phyloP scores from a whole-genome alignment of 164 flowering plant species.

The Warburgia ugandensis region DNA sequence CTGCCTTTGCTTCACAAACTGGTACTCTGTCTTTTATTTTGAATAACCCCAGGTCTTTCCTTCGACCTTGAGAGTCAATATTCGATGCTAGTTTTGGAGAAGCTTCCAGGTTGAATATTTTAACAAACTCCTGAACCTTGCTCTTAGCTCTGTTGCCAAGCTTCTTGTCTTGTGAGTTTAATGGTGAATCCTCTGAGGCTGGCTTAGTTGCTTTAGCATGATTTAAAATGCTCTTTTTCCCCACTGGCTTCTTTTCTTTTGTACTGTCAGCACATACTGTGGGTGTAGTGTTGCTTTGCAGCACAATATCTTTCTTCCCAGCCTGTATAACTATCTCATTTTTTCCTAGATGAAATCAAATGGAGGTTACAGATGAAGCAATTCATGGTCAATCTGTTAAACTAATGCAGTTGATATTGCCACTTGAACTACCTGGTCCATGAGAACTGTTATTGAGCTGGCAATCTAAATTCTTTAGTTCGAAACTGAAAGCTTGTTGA shows the following conservation, averaged over 20 bases:
- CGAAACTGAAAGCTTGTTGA: too few relatives aligned
- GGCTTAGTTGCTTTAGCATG: slow-evolving; percentile 15
- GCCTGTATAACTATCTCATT: slow-evolving; percentile 13
- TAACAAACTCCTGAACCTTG: slow-evolving; percentile 67
- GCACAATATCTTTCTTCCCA: slow-evolving; percentile 18
- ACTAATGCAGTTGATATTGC: slow-evolving; percentile 1
- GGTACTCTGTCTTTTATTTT: slow-evolving; percentile 15
- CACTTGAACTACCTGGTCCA: slow-evolving; percentile 24
- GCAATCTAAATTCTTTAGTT: too few relatives aligned
- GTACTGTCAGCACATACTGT: slow-evolving; percentile 12
- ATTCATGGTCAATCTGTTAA: background rate
- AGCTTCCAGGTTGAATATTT: slow-evolving; percentile 63
- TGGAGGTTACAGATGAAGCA: background rate
- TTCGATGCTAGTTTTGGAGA: slow-evolving; percentile 22
- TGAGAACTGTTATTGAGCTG: slow-evolving; percentile 17
- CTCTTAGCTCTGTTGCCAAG: slow-evolving; percentile 35
- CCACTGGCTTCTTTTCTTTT: slow-evolving; percentile 23
- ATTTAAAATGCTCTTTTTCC: slow-evolving; percentile 11
- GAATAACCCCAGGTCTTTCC: too few relatives aligned
- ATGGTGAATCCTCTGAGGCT: slow-evolving; percentile 16
- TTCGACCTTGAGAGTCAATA: slow-evolving; percentile 16
- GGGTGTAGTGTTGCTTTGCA: slow-evolving; percentile 12
- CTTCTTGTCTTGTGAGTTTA: slow-evolving; percentile 17
- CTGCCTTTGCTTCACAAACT: too few relatives aligned
- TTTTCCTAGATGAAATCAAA: slow-evolving; percentile 16